Evolutionary conservation across 306 rosid species (phyloP).

Genomic region (Rubus parviflorus): DNA sequence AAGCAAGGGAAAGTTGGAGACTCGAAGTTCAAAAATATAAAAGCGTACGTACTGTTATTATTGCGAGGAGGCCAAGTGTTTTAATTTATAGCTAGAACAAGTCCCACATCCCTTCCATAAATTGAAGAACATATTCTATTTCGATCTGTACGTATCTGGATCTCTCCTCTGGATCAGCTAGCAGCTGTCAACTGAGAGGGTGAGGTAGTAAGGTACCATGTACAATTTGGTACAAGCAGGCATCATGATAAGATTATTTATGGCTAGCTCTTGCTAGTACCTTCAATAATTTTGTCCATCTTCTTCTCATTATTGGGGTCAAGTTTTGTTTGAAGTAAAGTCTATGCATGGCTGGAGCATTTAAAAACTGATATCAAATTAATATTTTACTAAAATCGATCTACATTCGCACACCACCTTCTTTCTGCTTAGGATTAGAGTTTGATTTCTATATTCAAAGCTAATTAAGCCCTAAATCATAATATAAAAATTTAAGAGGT

Average conservation of each 20-base stretch:
- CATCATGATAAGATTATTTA: slow-evolving; percentile 12
- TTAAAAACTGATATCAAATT: not conserved
- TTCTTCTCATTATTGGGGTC: not conserved
- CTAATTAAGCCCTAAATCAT: too few relatives aligned
- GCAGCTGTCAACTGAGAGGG: slow-evolving; percentile 7
- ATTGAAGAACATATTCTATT: slow-evolving; percentile 1
- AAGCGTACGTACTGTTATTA: not conserved
- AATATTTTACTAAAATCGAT: not conserved
- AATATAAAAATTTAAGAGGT: too few relatives aligned
- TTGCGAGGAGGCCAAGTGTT: not conserved
- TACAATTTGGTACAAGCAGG: slow-evolving; percentile 2
- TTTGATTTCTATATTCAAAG: not conserved
- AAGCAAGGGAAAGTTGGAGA: slow-evolving; percentile 1
- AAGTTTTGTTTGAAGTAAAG: not conserved
- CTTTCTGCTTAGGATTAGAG: too few relatives aligned
- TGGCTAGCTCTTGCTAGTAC: not conserved
- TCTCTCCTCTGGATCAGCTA: not conserved
- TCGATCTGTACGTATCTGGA: not conserved
- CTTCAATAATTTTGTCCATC: not conserved
- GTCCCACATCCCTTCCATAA: not conserved
- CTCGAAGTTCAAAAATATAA: not conserved
- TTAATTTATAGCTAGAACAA: not conserved
- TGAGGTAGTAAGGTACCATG: slow-evolving; percentile 14
- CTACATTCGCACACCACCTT: not conserved
- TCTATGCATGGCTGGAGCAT: not conserved